Evolutionary conservation across 2,329 filamentous ascomycete species (phyloP).

Genomic region (Hysterium pulicare): DNA sequence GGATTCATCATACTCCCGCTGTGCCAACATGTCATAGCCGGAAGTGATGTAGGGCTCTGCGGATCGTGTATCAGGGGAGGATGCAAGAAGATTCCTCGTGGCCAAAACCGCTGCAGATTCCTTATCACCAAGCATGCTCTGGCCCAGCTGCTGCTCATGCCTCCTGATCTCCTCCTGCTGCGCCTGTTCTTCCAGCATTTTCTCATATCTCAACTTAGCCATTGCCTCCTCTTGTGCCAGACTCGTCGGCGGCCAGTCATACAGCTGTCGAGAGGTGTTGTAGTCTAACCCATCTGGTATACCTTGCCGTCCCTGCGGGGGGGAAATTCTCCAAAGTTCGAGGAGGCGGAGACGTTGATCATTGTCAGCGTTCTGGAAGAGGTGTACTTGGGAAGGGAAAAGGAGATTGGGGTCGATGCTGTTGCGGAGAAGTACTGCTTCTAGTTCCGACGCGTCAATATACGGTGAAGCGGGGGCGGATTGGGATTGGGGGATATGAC

Average conservation of each 20-base stretch:
- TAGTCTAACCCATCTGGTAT: constrained; percentile 43
- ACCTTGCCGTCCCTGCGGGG: constrained; percentile 49
- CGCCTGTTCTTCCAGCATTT: constrained; percentile 28
- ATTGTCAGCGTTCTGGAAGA: constrained; percentile 72
- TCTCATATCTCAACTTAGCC: constrained; percentile 59
- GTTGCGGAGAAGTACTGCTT: constrained; percentile 60
- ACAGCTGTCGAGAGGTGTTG: constrained; percentile 37
- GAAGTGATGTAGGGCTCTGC: constrained; percentile 81
- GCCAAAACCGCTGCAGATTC: constrained; percentile 17
- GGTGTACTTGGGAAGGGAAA: constrained; percentile 69
- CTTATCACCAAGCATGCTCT: constrained; percentile 4
- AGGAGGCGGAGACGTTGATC: constrained; percentile 72
- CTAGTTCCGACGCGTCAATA: constrained; percentile 41
- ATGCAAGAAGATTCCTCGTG: constrained; percentile 7
- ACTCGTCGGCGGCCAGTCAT: constrained; percentile 55
- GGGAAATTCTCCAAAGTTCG: constrained; percentile 81
- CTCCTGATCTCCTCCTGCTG: constrained; percentile 27
- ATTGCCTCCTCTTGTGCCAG: constrained; percentile 54
- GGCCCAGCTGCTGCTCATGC: constrained; percentile 26
- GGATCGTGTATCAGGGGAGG: constrained; percentile 30
- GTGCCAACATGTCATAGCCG: constrained; percentile 71
- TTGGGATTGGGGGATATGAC: constrained; percentile 21
- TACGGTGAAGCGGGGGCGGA: constrained; percentile 28
- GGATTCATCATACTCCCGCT: constrained; percentile 60
- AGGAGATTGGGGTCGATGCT: constrained; percentile 68